phyloP scores from a whole-genome alignment of 2,329 filamentous ascomycete species.

The Allantophomopsis cytisporea region DNA sequence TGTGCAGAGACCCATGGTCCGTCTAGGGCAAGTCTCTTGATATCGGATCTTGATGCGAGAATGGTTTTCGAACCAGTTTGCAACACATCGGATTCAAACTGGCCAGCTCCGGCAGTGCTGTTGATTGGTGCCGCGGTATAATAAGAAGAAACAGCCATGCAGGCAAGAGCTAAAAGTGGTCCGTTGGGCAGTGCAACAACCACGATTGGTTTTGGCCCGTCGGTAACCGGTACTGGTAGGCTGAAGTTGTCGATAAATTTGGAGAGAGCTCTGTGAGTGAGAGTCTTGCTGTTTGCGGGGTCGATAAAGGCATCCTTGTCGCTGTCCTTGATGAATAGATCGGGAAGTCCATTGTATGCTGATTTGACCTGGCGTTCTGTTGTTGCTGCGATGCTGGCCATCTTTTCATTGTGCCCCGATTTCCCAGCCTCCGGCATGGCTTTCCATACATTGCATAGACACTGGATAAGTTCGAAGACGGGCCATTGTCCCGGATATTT shows the following conservation, averaged over 20 bases:
- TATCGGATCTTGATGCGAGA: slow-evolving; percentile 27
- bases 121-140: slow-evolving; percentile 39
- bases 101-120: slow-evolving; percentile 30
- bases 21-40: slow-evolving; percentile 23
- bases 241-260: slow-evolving; percentile 20
- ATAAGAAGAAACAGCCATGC: slow-evolving; percentile 32
- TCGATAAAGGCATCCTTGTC: slow-evolving; percentile 1
- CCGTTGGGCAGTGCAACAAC: slow-evolving; percentile 39
- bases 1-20: slow-evolving; percentile 18
- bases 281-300: slow-evolving; percentile 4
- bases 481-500: neutral
- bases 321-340: neutral
- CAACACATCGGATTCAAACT: slow-evolving; percentile 34
- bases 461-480: slow-evolving; percentile 19
- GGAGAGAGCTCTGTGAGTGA: slow-evolving; percentile 19
- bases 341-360: neutral
- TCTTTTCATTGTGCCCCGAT: slow-evolving; percentile 11
- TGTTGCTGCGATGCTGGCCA: neutral
- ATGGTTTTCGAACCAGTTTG: slow-evolving; percentile 31
- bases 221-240: slow-evolving; percentile 12
- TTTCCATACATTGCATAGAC: slow-evolving; percentile 21
- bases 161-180: slow-evolving; percentile 33
- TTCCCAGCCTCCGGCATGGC: slow-evolving; percentile 22
- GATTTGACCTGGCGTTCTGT: slow-evolving; percentile 1
- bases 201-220: slow-evolving; percentile 25